These are phyloP conservation scores for Garcia nutans DNA, from an alignment of 345 rosid genomes.

Conservation along the genomic window DNA sequence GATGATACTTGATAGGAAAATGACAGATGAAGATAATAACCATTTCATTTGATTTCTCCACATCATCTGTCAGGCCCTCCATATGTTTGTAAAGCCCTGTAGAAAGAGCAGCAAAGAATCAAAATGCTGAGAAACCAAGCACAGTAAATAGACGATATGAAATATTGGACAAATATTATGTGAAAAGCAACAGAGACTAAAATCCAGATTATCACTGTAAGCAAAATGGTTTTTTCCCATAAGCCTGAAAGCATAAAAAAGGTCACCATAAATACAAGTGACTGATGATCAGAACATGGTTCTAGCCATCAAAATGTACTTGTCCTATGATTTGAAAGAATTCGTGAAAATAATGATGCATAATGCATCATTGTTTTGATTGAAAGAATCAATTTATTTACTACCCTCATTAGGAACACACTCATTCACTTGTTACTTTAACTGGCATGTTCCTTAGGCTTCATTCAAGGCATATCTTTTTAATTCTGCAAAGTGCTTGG, in stretches of 20 bases:
- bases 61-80: slow-evolving; percentile 61
- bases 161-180: background rate
- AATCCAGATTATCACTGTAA: background rate
- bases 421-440: background rate
- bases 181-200: background rate
- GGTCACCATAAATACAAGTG: background rate
- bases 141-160: background rate
- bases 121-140: background rate
- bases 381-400: background rate
- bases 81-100: slow-evolving; percentile 24
- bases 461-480: background rate
- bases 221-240: background rate
- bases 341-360: background rate
- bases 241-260: background rate
- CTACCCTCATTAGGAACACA: background rate
- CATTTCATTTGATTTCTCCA: slow-evolving; percentile 86
- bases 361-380: background rate
- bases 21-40: slow-evolving; percentile 26
- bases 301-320: background rate
- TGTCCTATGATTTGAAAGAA: background rate
- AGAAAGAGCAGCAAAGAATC: slow-evolving; percentile 5
- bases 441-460: background rate
- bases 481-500: background rate
- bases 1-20: background rate
- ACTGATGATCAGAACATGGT: background rate